Evolutionary conservation across 352 stramenopile genomes (phyloP).

Genomic region (Phytophthora pini): DNA sequence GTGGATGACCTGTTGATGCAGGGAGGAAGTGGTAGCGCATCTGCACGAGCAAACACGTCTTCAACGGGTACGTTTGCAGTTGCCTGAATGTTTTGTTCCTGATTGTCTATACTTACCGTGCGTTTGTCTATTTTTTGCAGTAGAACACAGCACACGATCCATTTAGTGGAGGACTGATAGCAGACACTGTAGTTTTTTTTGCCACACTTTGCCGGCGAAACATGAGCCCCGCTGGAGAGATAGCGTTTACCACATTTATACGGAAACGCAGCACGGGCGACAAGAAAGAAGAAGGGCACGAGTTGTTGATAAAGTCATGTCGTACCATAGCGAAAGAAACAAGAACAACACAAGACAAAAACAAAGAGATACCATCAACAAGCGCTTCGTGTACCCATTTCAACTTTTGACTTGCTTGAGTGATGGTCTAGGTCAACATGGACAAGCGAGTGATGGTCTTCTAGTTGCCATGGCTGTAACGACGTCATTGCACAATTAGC

Average conservation of each 20-base stretch:
- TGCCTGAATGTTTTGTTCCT: not conserved
- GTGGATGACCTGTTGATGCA: conserved; percentile 48
- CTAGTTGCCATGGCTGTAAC: not conserved
- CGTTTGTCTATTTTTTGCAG: not conserved
- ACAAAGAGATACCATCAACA: conserved; percentile 31
- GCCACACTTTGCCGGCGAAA: conserved; percentile 8
- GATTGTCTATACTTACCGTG: conserved; percentile 17
- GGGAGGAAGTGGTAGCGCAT: conserved; percentile 9
- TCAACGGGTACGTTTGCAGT: conserved; percentile 20
- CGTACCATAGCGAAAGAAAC: conserved; percentile 52
- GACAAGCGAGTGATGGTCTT: conserved; percentile 13
- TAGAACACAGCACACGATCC: conserved; percentile 23
- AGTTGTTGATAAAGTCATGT: conserved; percentile 60
- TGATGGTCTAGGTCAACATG: conserved; percentile 24
- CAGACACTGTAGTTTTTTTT: conserved; percentile 33
- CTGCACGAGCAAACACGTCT: conserved; percentile 6
- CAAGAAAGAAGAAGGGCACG: conserved; percentile 11
- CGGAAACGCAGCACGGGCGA: conserved; percentile 10
- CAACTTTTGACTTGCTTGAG: conserved; percentile 2
- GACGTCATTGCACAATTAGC: conserved; percentile 4
- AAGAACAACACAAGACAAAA: conserved; percentile 12
- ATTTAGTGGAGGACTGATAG: conserved; percentile 26
- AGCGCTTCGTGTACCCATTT: conserved; percentile 11
- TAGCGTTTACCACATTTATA: conserved; percentile 19
- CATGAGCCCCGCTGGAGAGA: conserved; percentile 1